These are phyloP conservation scores for Paecilomyces niveus DNA, from an alignment of 2,329 filamentous ascomycete genomes.

Conservation along the genomic window DNA sequence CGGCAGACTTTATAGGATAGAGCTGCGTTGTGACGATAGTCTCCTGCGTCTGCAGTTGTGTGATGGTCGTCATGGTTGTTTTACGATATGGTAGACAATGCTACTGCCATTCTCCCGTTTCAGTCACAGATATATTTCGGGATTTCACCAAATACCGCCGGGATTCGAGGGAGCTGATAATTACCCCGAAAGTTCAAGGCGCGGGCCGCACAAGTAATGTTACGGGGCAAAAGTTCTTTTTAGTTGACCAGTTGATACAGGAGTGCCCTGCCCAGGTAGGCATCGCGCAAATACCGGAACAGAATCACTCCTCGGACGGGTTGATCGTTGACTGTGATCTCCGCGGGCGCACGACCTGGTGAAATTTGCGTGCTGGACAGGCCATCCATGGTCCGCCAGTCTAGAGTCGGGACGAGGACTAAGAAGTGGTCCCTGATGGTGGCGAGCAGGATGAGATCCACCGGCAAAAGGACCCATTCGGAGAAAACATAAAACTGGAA, in stretches of 20 bases:
- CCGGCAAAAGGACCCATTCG: background rate
- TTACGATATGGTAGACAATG: background rate
- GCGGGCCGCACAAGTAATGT: background rate
- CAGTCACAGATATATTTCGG: background rate
- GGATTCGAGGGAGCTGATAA: background rate
- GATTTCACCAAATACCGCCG: background rate
- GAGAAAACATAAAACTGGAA: background rate
- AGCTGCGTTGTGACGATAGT: conserved; percentile 5
- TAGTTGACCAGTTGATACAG: background rate
- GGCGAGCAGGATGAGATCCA: background rate
- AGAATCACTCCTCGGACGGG: background rate
- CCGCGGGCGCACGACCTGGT: background rate
- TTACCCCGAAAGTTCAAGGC: background rate
- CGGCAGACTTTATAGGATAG: conserved; percentile 12
- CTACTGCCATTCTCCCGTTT: background rate
- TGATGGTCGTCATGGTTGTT: conserved; percentile 19
- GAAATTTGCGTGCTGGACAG: background rate
- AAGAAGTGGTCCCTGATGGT: background rate
- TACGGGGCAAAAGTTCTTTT: background rate
- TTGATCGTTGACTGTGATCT: background rate
- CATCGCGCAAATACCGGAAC: background rate
- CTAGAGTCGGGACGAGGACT: background rate
- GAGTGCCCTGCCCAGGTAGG: background rate
- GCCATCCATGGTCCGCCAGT: background rate
- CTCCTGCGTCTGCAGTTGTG: conserved; percentile 14